These are phyloP conservation scores for Dactylellina sp. DNA, from an alignment of 2,329 filamentous ascomycete genomes.

Conservation along the genomic window DNA sequence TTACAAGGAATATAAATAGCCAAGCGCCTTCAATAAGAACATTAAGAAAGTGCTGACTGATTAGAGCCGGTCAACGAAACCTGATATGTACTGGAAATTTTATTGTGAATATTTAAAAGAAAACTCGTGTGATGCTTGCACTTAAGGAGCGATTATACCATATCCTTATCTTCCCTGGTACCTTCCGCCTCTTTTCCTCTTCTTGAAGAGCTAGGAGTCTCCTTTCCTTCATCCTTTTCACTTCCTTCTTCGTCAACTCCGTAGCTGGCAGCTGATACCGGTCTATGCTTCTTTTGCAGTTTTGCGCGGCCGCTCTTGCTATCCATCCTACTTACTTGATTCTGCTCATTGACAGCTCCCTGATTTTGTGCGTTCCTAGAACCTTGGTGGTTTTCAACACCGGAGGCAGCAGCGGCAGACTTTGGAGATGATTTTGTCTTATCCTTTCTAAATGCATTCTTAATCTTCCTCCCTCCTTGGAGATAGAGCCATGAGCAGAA, in stretches of 20 bases:
- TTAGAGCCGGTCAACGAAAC: no score
- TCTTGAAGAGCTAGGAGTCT: slow-evolving; percentile 14
- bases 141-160: slow-evolving; percentile 2
- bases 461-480: slow-evolving; percentile 51
- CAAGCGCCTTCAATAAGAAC: no score
- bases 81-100: no score
- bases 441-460: slow-evolving; percentile 20
- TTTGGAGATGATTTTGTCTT: not conserved
- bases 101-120: not conserved
- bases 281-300: slow-evolving; percentile 25
- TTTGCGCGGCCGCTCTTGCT: slow-evolving; percentile 13
- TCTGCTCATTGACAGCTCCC: not conserved
- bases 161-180: slow-evolving; percentile 29
- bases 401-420: not conserved
- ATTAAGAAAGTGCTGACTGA: no score
- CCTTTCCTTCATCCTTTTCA: slow-evolving; percentile 20
- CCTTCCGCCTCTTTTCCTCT: slow-evolving; percentile 29
- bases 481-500: slow-evolving; percentile 70
- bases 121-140: not conserved
- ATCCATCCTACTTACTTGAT: slow-evolving; percentile 9
- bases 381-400: not conserved
- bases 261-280: not conserved
- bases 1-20: no score
- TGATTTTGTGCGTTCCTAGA: not conserved
- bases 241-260: slow-evolving; percentile 6